These are phyloP conservation scores for Oehlia diaphana DNA, from an alignment of 192 early-diverging fungal species.

Conservation along the genomic window DNA sequence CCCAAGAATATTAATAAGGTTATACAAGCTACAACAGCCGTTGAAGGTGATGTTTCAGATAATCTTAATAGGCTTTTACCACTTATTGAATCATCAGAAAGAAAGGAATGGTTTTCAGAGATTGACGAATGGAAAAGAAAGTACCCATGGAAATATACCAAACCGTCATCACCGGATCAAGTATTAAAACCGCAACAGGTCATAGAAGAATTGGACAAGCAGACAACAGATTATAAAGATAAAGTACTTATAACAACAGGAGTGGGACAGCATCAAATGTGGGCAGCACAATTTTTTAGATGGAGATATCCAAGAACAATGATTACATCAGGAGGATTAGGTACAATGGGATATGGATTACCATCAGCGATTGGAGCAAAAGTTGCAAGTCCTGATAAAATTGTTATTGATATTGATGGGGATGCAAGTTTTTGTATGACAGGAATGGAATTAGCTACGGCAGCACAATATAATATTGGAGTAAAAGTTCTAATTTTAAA, in stretches of 20 bases:
- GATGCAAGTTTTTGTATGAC: constrained; percentile 99
- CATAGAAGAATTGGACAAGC: constrained; percentile 88
- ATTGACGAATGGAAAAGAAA: constrained; percentile 87
- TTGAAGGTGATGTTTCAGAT: constrained; percentile 93
- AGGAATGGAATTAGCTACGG: constrained; percentile 96
- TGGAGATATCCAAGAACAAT: constrained; percentile 88
- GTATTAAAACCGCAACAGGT: constrained; percentile 91
- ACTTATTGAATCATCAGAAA: constrained; percentile 63
- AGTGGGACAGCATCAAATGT: constrained; percentile 99
- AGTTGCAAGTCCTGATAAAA: constrained; percentile 88
- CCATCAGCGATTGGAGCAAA: constrained; percentile 97
- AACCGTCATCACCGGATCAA: constrained; percentile 59
- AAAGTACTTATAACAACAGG: constrained; percentile 95
- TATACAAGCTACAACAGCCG: constrained; percentile 83
- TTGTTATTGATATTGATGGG: constrained; percentile 98
- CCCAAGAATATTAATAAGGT: constrained; percentile 99
- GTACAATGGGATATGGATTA: constrained; percentile 98
- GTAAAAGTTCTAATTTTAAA: constrained; percentile 97
- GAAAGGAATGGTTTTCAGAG: constrained; percentile 84
- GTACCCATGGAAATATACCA: constrained; percentile 85
- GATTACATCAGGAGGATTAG: constrained; percentile 95
- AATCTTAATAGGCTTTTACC: constrained; percentile 85
- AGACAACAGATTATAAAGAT: constrained; percentile 81
- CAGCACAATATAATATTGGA: constrained; percentile 95
- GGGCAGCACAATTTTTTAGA: constrained; percentile 93